Base-by-base conservation (phyloP, 2,329 filamentous ascomycete species). In the Mycosphaerella sp. region DNA sequence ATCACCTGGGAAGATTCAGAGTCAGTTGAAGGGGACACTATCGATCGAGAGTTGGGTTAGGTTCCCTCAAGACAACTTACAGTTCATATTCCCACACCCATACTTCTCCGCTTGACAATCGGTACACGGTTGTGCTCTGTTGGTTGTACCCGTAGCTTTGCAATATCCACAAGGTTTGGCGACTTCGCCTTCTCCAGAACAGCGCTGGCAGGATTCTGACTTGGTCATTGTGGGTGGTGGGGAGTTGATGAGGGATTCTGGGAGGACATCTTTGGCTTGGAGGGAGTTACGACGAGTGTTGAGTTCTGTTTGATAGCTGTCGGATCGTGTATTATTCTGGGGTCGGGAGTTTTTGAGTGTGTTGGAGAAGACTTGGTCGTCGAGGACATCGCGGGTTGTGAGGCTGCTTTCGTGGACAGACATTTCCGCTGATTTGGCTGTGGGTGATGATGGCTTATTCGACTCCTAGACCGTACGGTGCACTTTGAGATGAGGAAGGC, bases 21-120 rank as follows among this genome's bases (percentile, higher is more conserved):
- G 41, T 51, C 6, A 44, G 48, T 14, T 36, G 10, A 38, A 6
- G 6, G 29, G 2, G 10, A 8, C 8, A 3, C 6, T 6, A 12
- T 10, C 31, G 8, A 31, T 29, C 2, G 9, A 5, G 17, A 3
- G 4, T 10, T 26, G 23, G 26, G n/a, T 29, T 26, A 17, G 31
- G n/a, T 12, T 1, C 5, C 5, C 5, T 29, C 26, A 29, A 29
- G 26, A 4, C 5, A 29, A 29, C 39, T 46, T 36, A 53, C 56
- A 58, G 26, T 58, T 58, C 47, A 48, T 55, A 34, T 58, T 58
- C 29, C 56, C 56, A 43, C 56, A 58, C 7, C 56, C 56, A 29
- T 58, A 55, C 49, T 55, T 55, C 45, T 58, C 56, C 9, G 56
- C 56, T 45, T 58, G 38, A 31, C 56, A 58, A 41, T 50, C 53